Evolutionary conservation across 1,284 basidiomycete species (phyloP).

Genomic region (Rhizopogon parksii): DNA sequence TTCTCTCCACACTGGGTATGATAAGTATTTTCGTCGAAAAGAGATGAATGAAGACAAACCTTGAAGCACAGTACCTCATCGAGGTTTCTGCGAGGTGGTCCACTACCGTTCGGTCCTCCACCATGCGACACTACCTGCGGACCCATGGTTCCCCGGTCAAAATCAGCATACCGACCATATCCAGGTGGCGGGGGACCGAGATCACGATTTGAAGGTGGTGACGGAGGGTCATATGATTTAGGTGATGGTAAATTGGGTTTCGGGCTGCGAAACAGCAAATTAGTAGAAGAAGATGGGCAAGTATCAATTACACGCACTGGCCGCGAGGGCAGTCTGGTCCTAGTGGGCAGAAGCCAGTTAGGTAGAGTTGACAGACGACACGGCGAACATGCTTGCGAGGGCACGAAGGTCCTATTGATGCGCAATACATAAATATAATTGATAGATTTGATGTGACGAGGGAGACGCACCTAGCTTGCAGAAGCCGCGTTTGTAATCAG

Average conservation of each 20-base stretch:
- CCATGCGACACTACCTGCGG: slow-evolving; percentile 23
- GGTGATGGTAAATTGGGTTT: slow-evolving; percentile 67
- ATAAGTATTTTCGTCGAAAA: slow-evolving; percentile 12
- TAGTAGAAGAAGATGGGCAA: slow-evolving; percentile 13
- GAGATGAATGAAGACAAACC: slow-evolving; percentile 33
- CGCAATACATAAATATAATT: background rate
- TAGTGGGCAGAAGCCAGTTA: slow-evolving; percentile 93
- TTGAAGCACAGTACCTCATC: slow-evolving; percentile 90
- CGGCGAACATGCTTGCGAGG: slow-evolving; percentile 90
- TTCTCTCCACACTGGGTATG: slow-evolving; percentile 70
- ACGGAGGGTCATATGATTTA: slow-evolving; percentile 74
- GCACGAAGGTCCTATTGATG: slow-evolving; percentile 70
- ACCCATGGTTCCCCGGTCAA: slow-evolving; percentile 52
- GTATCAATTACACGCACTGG: slow-evolving; percentile 62
- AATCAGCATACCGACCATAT: slow-evolving; percentile 79
- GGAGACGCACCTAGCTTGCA: slow-evolving; percentile 73
- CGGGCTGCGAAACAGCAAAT: slow-evolving; percentile 41
- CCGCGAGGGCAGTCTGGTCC: slow-evolving; percentile 87
- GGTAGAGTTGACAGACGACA: slow-evolving; percentile 85
- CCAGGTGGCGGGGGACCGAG: slow-evolving; percentile 89
- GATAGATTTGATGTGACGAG: background rate
- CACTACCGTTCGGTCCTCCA: slow-evolving; percentile 25
- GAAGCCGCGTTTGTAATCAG: slow-evolving; percentile 93
- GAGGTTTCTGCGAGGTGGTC: slow-evolving; percentile 61
- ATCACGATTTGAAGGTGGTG: slow-evolving; percentile 68